Percentiles rank a stretch among this genome's conserved stretches.
Evolutionary conservation across 2,329 filamentous ascomycete genomes (phyloP).

Genomic region (Mycosphaerelloides madeirae): DNA sequence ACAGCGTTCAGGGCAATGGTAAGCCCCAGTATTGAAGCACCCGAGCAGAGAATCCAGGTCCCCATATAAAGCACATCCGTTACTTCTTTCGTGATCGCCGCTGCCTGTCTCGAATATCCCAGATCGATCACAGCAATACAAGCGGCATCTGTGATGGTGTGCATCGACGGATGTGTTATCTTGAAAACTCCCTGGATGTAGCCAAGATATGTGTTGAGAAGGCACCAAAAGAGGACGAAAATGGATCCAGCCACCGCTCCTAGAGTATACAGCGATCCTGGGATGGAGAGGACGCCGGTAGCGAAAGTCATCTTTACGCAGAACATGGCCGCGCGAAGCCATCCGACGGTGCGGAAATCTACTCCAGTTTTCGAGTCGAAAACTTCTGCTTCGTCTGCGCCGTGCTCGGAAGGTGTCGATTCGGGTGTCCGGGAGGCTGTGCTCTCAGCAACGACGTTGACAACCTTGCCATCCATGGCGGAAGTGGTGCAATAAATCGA

Average conservation of each 20-base stretch:
- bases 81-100: slow-evolving; percentile 50
- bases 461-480: too few species aligned
- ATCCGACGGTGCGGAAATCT: slow-evolving; percentile 28
- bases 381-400: too few species aligned
- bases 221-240: slow-evolving; percentile 35
- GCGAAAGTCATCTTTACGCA: slow-evolving; percentile 46
- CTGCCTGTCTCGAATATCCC: slow-evolving; percentile 21
- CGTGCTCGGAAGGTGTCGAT: too few species aligned
- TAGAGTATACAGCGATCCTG: slow-evolving; percentile 40
- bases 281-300: slow-evolving; percentile 45
- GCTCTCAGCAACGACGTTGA: too few species aligned
- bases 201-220: slow-evolving; percentile 45
- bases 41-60: slow-evolving; percentile 23
- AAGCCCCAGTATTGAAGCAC: slow-evolving; percentile 31
- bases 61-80: slow-evolving; percentile 45
- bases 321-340: slow-evolving; percentile 34
- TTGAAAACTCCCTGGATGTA: slow-evolving; percentile 50
- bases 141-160: slow-evolving; percentile 54
- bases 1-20: slow-evolving; percentile 25
- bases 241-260: slow-evolving; percentile 47
- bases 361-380: too few species aligned
- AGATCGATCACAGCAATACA: not conserved
- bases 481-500: too few species aligned
- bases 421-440: too few species aligned
- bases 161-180: slow-evolving; percentile 49